Base-by-base conservation (phyloP, 2,329 filamentous ascomycete genomes). In the Dactylellina drechsleri region DNA sequence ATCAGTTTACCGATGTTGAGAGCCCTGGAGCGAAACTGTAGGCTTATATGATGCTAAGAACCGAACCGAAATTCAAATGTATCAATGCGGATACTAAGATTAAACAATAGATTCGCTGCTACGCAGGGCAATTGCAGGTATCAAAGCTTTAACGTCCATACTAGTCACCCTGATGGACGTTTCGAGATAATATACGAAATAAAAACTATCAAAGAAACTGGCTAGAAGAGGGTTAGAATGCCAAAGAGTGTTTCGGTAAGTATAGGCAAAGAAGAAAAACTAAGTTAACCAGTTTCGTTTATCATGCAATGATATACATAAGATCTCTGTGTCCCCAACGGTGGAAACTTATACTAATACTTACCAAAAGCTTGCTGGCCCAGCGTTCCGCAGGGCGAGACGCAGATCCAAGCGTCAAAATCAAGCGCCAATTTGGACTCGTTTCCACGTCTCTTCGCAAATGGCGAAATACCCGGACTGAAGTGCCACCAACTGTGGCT, bases 401-500 rank as follows among this genome's bases (percentile, higher is more conserved):
- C 2, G 8, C 60, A 61, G 31, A 66, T 66, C 7, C 60, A 54
- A 40, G 15, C 36, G 31, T 65, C 47, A 3, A 66, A 65, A 47
- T 16, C 20, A 15, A 31, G 1, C 8, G 16, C 28, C 16, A 47
- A 66, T 31, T 20, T 56, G n/a, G 57, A 2, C 4, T 15, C n/a
- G 3, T 57, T 18, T 40, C 68, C 68, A 2, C 68, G 60, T n/a
- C 6, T 73, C n/a, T 66, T 66, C 26, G 60, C 54, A 5, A 31
- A 16, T 41, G 31, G 47, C 15, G 47, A 66, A 12, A n/a, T 61
- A 2, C 47, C 54, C 7, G 56, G 59, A 13, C 43, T 59, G 8
- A 56, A 73, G 20, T 66, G 68, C 18, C 68, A 73, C 45, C 31
- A 66, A 20, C 54, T 73, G 6, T 73, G 68, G 61, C 36, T 73